phyloP scores from a whole-genome alignment of 805 yeast genomes.

The Gaillardinia entomophila region DNA sequence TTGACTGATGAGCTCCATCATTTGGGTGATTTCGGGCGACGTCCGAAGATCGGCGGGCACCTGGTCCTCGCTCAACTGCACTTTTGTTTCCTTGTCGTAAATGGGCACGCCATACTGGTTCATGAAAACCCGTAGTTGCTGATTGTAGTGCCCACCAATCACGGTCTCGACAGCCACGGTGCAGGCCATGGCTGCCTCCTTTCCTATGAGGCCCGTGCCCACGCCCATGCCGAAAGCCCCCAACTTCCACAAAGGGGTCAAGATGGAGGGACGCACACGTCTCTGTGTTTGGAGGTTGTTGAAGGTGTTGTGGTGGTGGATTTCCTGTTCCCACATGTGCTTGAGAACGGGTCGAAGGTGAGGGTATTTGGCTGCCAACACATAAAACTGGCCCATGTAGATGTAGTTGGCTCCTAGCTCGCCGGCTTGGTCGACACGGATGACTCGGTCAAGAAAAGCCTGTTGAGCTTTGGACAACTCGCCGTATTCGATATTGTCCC shows the following conservation, averaged over 20 bases:
- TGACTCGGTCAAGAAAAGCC: conserved; percentile 65
- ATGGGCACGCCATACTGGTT: conserved; percentile 53
- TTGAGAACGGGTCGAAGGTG: conserved; percentile 70
- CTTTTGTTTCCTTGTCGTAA: conserved; percentile 30
- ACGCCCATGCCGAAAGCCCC: conserved; percentile 88
- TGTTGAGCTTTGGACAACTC: conserved; percentile 48
- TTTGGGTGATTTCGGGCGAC: conserved; percentile 50
- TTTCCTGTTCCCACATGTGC: conserved; percentile 99
- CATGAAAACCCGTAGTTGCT: conserved; percentile 72
- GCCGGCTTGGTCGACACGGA: conserved; percentile 97
- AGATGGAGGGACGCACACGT: conserved; percentile 83
- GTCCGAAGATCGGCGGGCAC: conserved; percentile 19
- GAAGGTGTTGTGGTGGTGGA: conserved; percentile 84
- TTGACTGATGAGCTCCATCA: conserved; percentile 59
- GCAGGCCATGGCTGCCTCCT: conserved; percentile 99
- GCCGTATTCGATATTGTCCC: conserved; percentile 27
- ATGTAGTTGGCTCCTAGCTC: conserved; percentile 94
- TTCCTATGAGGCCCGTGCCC: conserved; percentile 78
- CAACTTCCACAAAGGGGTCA: conserved; percentile 89
- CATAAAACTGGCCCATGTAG: conserved; percentile 83
- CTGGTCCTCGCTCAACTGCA: conserved; percentile 13
- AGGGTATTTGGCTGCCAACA: conserved; percentile 65
- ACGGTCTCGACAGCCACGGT: conserved; percentile 98
- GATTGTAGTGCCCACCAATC: conserved; percentile 92
- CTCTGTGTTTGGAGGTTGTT: conserved; percentile 67